These are phyloP conservation scores for Aspergillus fijiensis DNA, from an alignment of 2,329 filamentous ascomycete species.

Conservation along the genomic window DNA sequence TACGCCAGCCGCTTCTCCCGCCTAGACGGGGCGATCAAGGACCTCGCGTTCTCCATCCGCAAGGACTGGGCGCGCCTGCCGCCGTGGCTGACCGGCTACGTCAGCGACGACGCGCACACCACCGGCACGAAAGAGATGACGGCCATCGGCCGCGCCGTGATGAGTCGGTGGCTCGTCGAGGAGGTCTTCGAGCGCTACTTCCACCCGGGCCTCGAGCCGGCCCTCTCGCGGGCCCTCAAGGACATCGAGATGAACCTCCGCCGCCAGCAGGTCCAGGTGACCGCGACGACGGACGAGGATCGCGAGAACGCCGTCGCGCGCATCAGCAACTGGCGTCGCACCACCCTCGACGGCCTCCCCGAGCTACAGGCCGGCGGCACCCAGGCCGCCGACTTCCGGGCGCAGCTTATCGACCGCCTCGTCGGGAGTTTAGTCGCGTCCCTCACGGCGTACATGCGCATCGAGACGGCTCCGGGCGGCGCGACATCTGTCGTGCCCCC, in stretches of 20 bases:
- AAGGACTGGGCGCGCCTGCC: slow-evolving; percentile 89
- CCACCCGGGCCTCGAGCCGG: slow-evolving; percentile 79
- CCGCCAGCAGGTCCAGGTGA: slow-evolving; percentile 68
- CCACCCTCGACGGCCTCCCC: slow-evolving; percentile 86
- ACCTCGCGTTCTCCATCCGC: slow-evolving; percentile 91
- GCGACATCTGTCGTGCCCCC: slow-evolving; percentile 42
- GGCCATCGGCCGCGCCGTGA: slow-evolving; percentile 82
- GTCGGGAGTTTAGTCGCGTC: slow-evolving; percentile 67
- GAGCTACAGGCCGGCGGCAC: slow-evolving; percentile 61
- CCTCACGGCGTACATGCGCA: slow-evolving; percentile 71
- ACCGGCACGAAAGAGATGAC: slow-evolving; percentile 98
- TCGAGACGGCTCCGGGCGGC: slow-evolving; percentile 69
- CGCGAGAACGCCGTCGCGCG: slow-evolving; percentile 84
- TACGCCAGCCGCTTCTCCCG: slow-evolving; percentile 86
- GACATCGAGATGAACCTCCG: slow-evolving; percentile 85
- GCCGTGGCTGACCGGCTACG: slow-evolving; percentile 72
- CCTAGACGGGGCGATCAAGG: slow-evolving; percentile 89
- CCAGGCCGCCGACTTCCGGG: slow-evolving; percentile 65
- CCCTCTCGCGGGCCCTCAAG: slow-evolving; percentile 77
- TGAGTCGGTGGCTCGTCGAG: slow-evolving; percentile 85
- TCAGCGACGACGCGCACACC: slow-evolving; percentile 80
- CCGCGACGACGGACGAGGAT: slow-evolving; percentile 76
- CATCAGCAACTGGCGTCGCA: slow-evolving; percentile 87
- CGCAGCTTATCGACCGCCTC: slow-evolving; percentile 67
- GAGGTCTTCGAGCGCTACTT: slow-evolving; percentile 91